These are phyloP conservation scores for Trichosporon sp. DNA, from an alignment of 1,284 basidiomycete genomes.

Conservation along the genomic window DNA sequence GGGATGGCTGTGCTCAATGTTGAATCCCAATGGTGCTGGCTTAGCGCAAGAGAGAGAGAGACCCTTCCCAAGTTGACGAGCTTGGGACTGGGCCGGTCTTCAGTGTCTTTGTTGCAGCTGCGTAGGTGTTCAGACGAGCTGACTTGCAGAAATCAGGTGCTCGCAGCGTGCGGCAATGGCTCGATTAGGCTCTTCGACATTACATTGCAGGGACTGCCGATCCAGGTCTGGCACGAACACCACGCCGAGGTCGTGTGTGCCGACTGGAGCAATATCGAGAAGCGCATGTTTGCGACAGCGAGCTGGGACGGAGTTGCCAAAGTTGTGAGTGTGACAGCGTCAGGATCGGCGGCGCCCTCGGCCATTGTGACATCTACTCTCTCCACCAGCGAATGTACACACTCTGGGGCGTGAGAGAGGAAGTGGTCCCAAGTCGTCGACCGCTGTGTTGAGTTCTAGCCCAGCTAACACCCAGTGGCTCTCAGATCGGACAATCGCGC, in stretches of 20 bases:
- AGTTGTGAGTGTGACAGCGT: slow-evolving; percentile 56
- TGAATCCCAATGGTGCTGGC: too few relatives aligned
- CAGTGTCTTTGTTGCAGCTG: too few relatives aligned
- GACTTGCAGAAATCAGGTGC: slow-evolving; percentile 61
- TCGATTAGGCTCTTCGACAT: slow-evolving; percentile 88
- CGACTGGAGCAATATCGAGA: slow-evolving; percentile 94
- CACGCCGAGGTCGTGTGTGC: slow-evolving; percentile 86
- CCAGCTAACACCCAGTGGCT: slow-evolving; percentile 64
- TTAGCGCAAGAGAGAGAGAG: too few relatives aligned
- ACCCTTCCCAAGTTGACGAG: too few relatives aligned
- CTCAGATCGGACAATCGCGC: slow-evolving; percentile 68
- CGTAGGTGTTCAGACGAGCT: background rate
- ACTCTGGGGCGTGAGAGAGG: too few relatives aligned
- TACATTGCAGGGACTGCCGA: slow-evolving; percentile 66
- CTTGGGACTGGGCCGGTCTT: too few relatives aligned
- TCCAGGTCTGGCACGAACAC: slow-evolving; percentile 91
- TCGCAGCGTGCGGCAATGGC: slow-evolving; percentile 84
- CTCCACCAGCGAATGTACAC: too few relatives aligned
- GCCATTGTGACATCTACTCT: too few relatives aligned
- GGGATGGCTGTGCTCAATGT: too few relatives aligned
- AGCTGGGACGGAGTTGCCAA: slow-evolving; percentile 92
- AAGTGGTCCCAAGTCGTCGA: too few relatives aligned
- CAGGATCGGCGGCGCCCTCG: too few relatives aligned
- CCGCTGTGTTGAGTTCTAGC: too few relatives aligned
- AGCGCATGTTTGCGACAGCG: slow-evolving; percentile 78